Base-by-base conservation (phyloP, 257 asterid genomes). In the Solanum habrochaites region DNA sequence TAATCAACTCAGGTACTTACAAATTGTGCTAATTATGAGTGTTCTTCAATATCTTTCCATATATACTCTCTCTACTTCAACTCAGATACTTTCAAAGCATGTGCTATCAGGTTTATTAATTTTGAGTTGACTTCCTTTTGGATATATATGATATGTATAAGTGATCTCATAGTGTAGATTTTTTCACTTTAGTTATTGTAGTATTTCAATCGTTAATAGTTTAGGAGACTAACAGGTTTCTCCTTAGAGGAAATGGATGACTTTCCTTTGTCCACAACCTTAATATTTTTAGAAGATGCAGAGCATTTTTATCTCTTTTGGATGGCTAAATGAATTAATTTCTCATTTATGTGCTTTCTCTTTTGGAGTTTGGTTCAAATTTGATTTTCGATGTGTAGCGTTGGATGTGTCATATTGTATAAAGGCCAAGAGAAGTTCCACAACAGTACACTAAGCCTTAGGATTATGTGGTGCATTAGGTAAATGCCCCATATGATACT, bases 351-450 rank as follows among this genome's bases (percentile, higher is more conserved):
- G 6, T 11, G 60, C n/a, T 29, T 15, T 67, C 45, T 85, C 16
- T 64, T 62, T 83, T 14, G 77, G 3, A 29, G 10, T 83, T 83
- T 83, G 39, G 10, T 40, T 31, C n/a, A 49, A 60, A 10, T 66
- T 43, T 15, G 15, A 15, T 83, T 73, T 49, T 89, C 71, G 18
- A 82, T 90, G 88, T 90, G 72, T 83, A 85, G 87, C 29, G 32
- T 71, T 43, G 87, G 87, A n/a, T n/a, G n/a, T n/a, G 83, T 85
- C 70, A 20, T 83, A 13, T 78, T 90, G 23, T n/a, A n/a, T n/a
- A n/a, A n/a, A n/a, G n/a, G 89, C 27, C 88, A 92, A 69, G 89
- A 23, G 60, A 88, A 85, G 84, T 90, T 90, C 42, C 86, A 88
- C 58, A 39, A 37, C 62, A 92, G 93, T 85, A 85, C 89, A 88